A percentile compares a stretch with the other conserved stretches of the same genome.
Conservation (phyloP, 345 rosid genomes). For the Lepidium sativum region DNA sequence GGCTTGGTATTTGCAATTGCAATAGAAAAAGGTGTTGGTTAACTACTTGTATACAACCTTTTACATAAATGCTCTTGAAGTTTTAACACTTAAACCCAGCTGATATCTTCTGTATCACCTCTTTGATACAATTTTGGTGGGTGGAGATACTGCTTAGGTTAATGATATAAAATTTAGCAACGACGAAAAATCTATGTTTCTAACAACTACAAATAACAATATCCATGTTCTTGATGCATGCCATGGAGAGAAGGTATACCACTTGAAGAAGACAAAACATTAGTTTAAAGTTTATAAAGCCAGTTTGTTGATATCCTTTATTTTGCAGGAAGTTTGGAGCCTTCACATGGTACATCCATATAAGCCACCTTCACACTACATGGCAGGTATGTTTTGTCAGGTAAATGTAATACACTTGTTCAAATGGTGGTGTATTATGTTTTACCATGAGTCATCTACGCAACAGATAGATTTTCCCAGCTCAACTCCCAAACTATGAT, state of each 20-base stretch:
- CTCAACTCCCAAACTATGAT: not conserved
- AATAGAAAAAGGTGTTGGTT: slow-evolving; percentile 97
- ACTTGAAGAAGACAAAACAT: not conserved
- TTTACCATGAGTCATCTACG: not conserved
- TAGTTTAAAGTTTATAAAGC: not conserved
- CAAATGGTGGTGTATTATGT: not conserved
- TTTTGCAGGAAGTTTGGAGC: slow-evolving; percentile 71
- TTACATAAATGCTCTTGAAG: not conserved
- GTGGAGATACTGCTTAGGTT: slow-evolving; percentile 94
- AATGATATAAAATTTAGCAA: slow-evolving; percentile 96
- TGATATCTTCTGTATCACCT: slow-evolving; percentile 53
- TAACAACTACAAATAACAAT: slow-evolving; percentile 77
- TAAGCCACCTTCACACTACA: slow-evolving; percentile 95
- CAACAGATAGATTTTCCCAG: not conserved
- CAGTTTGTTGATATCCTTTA: not conserved
- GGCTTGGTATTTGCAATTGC: slow-evolving; percentile 98
- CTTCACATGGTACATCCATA: slow-evolving; percentile 63
- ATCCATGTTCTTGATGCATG: slow-evolving; percentile 88
- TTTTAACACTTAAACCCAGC: not conserved
- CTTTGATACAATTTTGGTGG: slow-evolving; percentile 89
- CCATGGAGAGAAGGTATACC: slow-evolving; percentile 79
- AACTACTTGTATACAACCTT: slow-evolving; percentile 68
- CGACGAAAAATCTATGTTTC: slow-evolving; percentile 89
- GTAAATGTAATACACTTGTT: slow-evolving; percentile 31
- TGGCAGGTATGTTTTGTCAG: slow-evolving; percentile 88